Percentiles rank a stretch among this genome's conserved stretches.
These are phyloP conservation scores for Prunus mume DNA, from an alignment of 306 rosid species.

Conservation along the genomic window DNA sequence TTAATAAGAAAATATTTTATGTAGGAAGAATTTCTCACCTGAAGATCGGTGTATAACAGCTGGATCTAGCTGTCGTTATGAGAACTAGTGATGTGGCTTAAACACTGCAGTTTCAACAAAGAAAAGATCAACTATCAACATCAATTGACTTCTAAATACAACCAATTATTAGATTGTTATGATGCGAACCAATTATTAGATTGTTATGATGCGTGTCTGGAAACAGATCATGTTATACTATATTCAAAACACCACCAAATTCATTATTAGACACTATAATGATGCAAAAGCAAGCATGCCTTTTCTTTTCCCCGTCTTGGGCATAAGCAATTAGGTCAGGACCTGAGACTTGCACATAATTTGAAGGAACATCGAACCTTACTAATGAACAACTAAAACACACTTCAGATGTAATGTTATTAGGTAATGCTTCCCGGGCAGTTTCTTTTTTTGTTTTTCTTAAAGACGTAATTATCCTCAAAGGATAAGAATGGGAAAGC, in stretches of 20 bases:
- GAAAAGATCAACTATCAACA: not conserved
- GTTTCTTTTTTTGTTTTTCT: not conserved
- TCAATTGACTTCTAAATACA: not conserved
- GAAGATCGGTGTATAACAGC: slow-evolving; percentile 25
- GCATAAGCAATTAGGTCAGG: not conserved
- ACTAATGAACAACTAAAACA: not conserved
- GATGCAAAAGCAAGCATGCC: not conserved
- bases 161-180: not conserved
- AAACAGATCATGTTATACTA: not conserved
- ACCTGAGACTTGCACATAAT: not conserved
- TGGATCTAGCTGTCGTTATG: slow-evolving; percentile 13
- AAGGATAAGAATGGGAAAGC: not conserved
- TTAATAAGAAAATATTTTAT: not conserved
- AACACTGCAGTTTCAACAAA: slow-evolving; percentile 10
- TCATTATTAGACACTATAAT: not conserved
- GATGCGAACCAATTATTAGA: not conserved
- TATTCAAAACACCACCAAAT: not conserved
- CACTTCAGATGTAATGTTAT: not conserved
- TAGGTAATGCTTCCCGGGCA: not conserved
- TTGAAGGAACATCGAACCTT: not conserved
- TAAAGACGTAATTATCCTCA: not conserved
- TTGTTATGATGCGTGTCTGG: not conserved
- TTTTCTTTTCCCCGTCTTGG: not conserved
- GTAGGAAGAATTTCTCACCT: slow-evolving; percentile 18
- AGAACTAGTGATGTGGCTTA: slow-evolving; percentile 7